Evolutionary conservation across 306 rosid species (phyloP), one percentile per base, ranked within the genome.

Genomic region (Pyrus betulifolia): DNA sequence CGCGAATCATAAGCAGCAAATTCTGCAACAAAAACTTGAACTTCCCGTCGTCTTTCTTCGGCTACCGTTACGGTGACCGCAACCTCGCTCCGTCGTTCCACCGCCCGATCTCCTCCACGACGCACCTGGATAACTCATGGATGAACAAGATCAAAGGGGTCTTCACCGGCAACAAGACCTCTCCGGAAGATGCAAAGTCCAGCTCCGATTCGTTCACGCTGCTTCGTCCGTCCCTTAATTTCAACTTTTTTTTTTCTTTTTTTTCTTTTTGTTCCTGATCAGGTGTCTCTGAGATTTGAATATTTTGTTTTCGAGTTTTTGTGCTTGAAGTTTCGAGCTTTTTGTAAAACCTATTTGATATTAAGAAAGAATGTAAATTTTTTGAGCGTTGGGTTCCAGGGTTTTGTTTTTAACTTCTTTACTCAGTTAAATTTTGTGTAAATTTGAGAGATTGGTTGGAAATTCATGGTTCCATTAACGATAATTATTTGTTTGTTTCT

Each of bases 81-180:
- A 46, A 60, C 63, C 74, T n/a, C 11, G 67, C 51, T 78, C 79
- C 66, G 27, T 68, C 72, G 27, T 87, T 84, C n/a, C 23, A 46
- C 77, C 93, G 98, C 2, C 78, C 84, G 74, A 87, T 94, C 62
- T 89, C 60, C 91, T 84, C 81, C 45, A 87, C 97, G 22, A 35
- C 84, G 33, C 92, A 80, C 30, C 83, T 92, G 17, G 87, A 86
- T 3, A 74, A 51, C 76, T 90, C 95, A 82, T 95, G 97, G 98
- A 71, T 90, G 84, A 75, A 84, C 67, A 92, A 82, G 93, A 78
- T 92, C 49, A 94, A 92, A 85, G 93, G 87, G 12, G 93, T 76
- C 86, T 81, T 94, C 78, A 89, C 96, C 15, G 96, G 97, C 33
- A 65, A 89, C 51, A 87, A 86, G 61, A 18, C 74, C 76, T 33